Conservation (phyloP, 73 alveolate genomes). For the Blepharisma japonicum region DNA sequence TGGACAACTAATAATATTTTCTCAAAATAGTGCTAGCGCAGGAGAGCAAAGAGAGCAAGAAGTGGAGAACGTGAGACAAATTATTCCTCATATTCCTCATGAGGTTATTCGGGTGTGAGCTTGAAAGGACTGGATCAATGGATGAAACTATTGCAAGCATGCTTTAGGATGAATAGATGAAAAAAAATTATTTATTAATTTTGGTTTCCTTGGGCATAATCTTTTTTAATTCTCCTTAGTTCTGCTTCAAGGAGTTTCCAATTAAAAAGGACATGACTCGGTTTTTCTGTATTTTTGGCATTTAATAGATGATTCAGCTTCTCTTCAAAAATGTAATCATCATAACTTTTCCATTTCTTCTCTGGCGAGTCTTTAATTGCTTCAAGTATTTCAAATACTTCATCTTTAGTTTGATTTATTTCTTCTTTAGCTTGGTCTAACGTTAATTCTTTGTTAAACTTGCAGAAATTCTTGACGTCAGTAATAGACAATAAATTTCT, state of each 20-base stretch:
- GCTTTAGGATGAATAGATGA: not conserved
- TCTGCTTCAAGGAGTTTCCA: constrained; percentile 18
- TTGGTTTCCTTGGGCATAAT: not conserved
- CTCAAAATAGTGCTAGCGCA: not conserved
- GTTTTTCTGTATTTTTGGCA: not conserved
- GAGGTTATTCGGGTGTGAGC: not conserved
- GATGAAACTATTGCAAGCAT: not conserved
- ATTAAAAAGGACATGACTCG: not conserved
- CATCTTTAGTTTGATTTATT: not conserved
- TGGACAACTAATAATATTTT: not conserved
- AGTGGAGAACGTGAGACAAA: not conserved
- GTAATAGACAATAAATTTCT: not conserved
- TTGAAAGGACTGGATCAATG: constrained; percentile 18
- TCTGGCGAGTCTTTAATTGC: not conserved
- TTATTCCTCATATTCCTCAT: constrained; percentile 2
- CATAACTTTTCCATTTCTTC: not conserved
- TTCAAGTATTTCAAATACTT: not conserved
- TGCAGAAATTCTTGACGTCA: not conserved
- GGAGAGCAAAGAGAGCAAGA: not conserved
- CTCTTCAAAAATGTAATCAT: not conserved
- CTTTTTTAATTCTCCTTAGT: not conserved
- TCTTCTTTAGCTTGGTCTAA: not conserved
- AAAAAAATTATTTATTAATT: no score
- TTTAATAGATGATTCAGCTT: not conserved
- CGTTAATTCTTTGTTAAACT: not conserved